Evolutionary conservation across 2,329 filamentous ascomycete genomes (phyloP).

Genomic region (Talaromyces pinophilus): DNA sequence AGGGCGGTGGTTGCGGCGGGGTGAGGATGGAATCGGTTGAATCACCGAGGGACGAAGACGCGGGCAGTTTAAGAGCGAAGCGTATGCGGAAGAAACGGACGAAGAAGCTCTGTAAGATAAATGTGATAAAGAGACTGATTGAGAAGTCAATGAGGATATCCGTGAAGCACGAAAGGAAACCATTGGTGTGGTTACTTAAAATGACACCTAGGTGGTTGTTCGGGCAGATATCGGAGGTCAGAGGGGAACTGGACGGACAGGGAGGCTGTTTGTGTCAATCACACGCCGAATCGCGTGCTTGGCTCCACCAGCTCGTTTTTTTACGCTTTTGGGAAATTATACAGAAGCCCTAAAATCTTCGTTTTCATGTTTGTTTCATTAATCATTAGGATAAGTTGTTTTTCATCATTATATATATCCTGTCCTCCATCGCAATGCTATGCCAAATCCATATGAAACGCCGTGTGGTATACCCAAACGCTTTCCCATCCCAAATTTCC

Average conservation of each 20-base stretch:
- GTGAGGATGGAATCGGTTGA: conserved; percentile 18
- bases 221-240: conserved; percentile 11
- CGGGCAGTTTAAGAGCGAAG: not conserved
- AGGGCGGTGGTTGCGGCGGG: conserved; percentile 21
- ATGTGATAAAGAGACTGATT: not conserved
- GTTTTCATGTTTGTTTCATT: not conserved
- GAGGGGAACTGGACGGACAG: not conserved
- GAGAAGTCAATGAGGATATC: conserved; percentile 4
- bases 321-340: conserved; percentile 5
- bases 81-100: not conserved
- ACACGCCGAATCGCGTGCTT: conserved; percentile 14
- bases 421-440: not conserved
- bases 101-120: not conserved
- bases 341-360: not conserved
- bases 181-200: not conserved
- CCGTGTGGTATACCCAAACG: conserved; percentile 8
- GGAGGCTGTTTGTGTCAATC: conserved; percentile 3
- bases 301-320: not conserved
- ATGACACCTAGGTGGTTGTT: not conserved
- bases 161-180: conserved; percentile 2
- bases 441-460: conserved; percentile 2
- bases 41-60: conserved; percentile 10
- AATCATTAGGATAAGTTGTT: not conserved
- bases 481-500: not conserved
- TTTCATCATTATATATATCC: not conserved